These are phyloP conservation scores for Camellia oleifera DNA, from an alignment of 179 eudicot genomes.

Conservation along the genomic window DNA sequence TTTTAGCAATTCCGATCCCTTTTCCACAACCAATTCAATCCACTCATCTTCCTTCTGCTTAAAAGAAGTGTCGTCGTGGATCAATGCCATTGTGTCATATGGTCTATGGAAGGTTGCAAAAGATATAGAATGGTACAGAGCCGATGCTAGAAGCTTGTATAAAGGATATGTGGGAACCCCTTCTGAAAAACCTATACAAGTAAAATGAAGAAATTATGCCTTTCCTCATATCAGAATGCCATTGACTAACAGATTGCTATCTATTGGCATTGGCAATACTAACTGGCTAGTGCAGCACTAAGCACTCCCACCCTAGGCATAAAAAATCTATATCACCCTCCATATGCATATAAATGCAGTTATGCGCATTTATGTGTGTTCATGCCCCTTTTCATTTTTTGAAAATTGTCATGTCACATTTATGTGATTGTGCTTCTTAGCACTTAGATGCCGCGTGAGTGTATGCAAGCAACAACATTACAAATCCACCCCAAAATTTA, in stretches of 20 bases:
- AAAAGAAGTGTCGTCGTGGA: conserved; percentile 34
- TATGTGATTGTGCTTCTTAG: not conserved
- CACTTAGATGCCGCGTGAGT: not conserved
- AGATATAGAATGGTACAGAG: conserved; percentile 44
- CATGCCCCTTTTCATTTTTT: not conserved
- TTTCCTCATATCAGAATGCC: not conserved
- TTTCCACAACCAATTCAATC: conserved; percentile 46
- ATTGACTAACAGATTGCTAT: not conserved
- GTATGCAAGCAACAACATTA: not conserved
- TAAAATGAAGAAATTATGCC: not conserved
- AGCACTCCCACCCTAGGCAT: not conserved
- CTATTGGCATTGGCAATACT: not conserved
- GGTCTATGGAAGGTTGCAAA: conserved; percentile 38
- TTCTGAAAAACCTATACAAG: conserved; percentile 33
- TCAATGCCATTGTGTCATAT: conserved; percentile 23
- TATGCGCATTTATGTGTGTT: not conserved
- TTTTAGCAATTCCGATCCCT: conserved; percentile 53
- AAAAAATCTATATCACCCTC: too few species aligned
- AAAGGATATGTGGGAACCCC: conserved; percentile 83
- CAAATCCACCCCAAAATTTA: not conserved
- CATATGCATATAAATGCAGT: not conserved
- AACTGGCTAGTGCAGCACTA: not conserved
- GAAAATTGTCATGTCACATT: not conserved
- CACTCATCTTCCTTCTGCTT: conserved; percentile 42
- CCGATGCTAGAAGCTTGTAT: conserved; percentile 62